Evolutionary conservation across 177 flowering plant species (phyloP).

Genomic region (Vitis hybrid): DNA sequence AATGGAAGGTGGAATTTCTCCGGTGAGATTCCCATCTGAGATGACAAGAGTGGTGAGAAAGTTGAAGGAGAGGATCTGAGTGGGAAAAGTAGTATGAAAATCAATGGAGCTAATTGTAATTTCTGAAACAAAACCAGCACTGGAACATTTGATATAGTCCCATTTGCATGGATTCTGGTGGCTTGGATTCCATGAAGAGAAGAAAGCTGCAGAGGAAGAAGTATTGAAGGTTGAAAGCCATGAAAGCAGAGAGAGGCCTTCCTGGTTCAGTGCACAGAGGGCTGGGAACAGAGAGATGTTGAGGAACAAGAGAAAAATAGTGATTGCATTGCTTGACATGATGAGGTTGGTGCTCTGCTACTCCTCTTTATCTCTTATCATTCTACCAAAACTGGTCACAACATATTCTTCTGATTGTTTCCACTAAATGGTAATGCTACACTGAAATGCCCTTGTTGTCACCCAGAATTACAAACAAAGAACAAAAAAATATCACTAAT

Average conservation of each 20-base stretch:
- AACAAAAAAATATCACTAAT: neutral
- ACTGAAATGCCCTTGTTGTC: neutral
- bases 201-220: slow-evolving; percentile 33
- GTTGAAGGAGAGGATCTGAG: slow-evolving; percentile 35
- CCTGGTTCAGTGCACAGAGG: slow-evolving; percentile 42
- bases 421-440: neutral
- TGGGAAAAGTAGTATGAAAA: slow-evolving; percentile 45
- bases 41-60: slow-evolving; percentile 40
- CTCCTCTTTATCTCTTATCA: slow-evolving; percentile 11
- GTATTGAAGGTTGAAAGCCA: slow-evolving; percentile 59
- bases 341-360: slow-evolving; percentile 16
- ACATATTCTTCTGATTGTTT: neutral
- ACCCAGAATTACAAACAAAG: neutral
- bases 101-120: slow-evolving; percentile 41
- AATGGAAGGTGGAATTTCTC: slow-evolving; percentile 46
- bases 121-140: slow-evolving; percentile 41
- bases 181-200: slow-evolving; percentile 55
- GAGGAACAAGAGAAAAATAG: slow-evolving; percentile 31
- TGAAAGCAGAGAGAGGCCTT: slow-evolving; percentile 53
- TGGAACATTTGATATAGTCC: slow-evolving; percentile 47
- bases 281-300: slow-evolving; percentile 26
- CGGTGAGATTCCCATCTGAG: slow-evolving; percentile 50
- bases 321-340: slow-evolving; percentile 39
- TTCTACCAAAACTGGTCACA: neutral
- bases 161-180: slow-evolving; percentile 57